Conservation (phyloP, 805 yeast species). For the Monosporozyma yasuniensis region DNA sequence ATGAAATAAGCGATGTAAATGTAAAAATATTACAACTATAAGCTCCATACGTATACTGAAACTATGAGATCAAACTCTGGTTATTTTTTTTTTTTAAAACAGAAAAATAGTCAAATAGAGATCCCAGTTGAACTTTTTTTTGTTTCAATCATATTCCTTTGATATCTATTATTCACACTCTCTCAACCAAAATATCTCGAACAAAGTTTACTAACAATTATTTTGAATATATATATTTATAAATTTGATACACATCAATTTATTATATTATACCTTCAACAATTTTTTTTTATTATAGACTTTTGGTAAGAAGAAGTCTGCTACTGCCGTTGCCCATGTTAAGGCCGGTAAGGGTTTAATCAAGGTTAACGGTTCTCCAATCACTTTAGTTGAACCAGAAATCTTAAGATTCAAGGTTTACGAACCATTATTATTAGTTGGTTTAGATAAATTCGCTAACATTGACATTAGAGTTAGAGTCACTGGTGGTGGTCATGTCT, state of each 20-base stretch:
- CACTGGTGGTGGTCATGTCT: constrained; percentile 99
- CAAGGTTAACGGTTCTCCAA: constrained; percentile 99
- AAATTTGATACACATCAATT: not conserved
- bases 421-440: constrained; percentile 98
- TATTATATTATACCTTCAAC: not conserved
- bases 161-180: no score
- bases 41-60: no score
- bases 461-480: constrained; percentile 98
- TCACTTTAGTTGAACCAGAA: constrained; percentile 98
- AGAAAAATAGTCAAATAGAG: no score
- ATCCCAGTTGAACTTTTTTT: no score
- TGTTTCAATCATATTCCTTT: no score
- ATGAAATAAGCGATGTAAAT: no score
- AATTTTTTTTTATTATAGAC: constrained; percentile 45
- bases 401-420: constrained; percentile 98
- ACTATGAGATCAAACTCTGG: no score
- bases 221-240: not conserved
- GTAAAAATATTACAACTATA: no score
- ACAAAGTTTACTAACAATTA: not conserved
- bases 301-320: constrained; percentile 99
- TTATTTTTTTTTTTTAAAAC: no score
- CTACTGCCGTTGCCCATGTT: constrained; percentile 99
- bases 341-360: constrained; percentile 99
- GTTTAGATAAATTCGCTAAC: constrained; percentile 97
- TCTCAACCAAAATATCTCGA: no score